Conservation (phyloP, 257 asterid species). For the Solanum phureja region DNA sequence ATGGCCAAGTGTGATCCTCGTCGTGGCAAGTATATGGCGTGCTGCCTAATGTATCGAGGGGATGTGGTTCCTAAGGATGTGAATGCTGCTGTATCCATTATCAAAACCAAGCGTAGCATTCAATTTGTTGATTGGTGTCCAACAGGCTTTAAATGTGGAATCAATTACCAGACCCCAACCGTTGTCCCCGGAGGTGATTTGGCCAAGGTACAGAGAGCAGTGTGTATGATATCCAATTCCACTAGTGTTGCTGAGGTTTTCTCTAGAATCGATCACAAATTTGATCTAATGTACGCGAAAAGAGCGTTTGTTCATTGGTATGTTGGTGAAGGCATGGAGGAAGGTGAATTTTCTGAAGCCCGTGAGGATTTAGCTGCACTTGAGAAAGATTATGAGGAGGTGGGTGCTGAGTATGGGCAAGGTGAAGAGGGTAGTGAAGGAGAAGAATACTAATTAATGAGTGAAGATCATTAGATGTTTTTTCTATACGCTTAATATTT, state of each 20-base stretch:
- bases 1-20: conserved; percentile 9
- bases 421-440: conserved; percentile 7
- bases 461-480: not conserved
- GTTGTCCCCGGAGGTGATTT: conserved; percentile 5
- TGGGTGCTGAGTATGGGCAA: not conserved
- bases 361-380: conserved; percentile 6
- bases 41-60: conserved; percentile 7
- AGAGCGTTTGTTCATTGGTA: conserved; percentile 11
- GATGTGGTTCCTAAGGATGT: conserved; percentile 6
- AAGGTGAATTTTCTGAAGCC: conserved; percentile 9
- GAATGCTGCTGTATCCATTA: not conserved
- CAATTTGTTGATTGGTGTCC: conserved; percentile 10
- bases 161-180: conserved; percentile 1
- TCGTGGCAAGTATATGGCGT: conserved; percentile 5
- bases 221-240: conserved; percentile 5
- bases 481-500: not conserved
- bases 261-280: conserved; percentile 4
- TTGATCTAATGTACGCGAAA: conserved; percentile 1
- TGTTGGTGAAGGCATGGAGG: conserved; percentile 10
- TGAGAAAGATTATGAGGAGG: conserved; percentile 9
- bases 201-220: conserved; percentile 4
- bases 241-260: conserved; percentile 4
- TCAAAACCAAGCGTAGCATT: not conserved
- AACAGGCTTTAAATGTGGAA: conserved; percentile 4
- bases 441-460: not conserved